These are phyloP conservation scores for Coprinellus aureogranulatus DNA, from an alignment of 768 basidiomycete species.

Conservation along the genomic window DNA sequence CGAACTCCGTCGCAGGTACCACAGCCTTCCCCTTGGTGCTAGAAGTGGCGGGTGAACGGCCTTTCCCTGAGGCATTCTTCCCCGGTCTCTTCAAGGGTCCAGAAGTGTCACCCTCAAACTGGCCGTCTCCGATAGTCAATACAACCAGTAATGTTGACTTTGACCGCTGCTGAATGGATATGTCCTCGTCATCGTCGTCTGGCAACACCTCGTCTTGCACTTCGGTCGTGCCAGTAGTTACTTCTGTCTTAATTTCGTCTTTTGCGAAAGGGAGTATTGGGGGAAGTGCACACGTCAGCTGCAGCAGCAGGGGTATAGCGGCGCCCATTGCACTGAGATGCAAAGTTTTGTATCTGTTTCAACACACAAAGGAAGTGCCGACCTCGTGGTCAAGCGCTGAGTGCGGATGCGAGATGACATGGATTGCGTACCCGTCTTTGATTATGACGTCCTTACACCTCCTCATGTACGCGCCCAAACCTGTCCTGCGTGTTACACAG, in stretches of 20 bases:
- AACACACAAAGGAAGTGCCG: background rate
- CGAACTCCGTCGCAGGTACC: too few relatives aligned
- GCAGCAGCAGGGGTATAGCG: slow-evolving; percentile 78
- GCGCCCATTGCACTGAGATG: slow-evolving; percentile 84
- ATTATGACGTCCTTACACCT: slow-evolving; percentile 73
- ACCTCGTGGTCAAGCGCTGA: background rate
- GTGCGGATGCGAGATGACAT: slow-evolving; percentile 1
- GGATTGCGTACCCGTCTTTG: slow-evolving; percentile 59
- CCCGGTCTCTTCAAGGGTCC: slow-evolving; percentile 22
- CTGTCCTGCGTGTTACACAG: slow-evolving; percentile 75
- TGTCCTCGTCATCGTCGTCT: slow-evolving; percentile 68
- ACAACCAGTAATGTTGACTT: slow-evolving; percentile 68
- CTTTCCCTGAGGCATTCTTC: slow-evolving; percentile 10
- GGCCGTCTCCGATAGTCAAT: slow-evolving; percentile 63
- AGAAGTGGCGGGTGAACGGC: too few relatives aligned
- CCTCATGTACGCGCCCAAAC: slow-evolving; percentile 69
- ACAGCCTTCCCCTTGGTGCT: too few relatives aligned
- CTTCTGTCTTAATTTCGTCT: slow-evolving; percentile 60
- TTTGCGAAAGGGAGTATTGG: slow-evolving; percentile 64
- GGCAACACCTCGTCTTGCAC: slow-evolving; percentile 80
- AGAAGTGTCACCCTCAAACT: slow-evolving; percentile 40
- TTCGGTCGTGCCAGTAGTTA: slow-evolving; percentile 68
- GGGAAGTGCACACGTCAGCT: slow-evolving; percentile 68
- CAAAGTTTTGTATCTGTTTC: slow-evolving; percentile 63
- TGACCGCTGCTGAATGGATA: slow-evolving; percentile 60